Evolutionary conservation across 2,329 filamentous ascomycete species (phyloP).

Genomic region (Ascochyta clinopodiicola): DNA sequence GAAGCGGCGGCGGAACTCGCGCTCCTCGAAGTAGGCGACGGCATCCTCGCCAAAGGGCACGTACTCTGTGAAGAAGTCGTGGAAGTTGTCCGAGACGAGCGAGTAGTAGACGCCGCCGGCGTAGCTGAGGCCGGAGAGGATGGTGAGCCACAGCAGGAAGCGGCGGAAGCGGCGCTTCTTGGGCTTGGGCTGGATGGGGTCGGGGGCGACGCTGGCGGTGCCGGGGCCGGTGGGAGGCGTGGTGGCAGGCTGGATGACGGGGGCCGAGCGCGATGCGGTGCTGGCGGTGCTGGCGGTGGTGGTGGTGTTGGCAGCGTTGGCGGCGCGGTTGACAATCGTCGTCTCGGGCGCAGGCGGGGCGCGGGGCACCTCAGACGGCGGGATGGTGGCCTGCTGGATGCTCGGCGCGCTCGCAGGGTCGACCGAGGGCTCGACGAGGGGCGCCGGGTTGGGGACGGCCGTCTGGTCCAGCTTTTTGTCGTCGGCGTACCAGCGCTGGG

Average conservation of each 20-base stretch:
- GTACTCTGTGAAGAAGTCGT: conserved; percentile 99
- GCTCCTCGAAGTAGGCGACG: conserved; percentile 94
- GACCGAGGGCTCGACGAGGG: conserved; percentile 48
- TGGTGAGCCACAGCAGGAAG: conserved; percentile 75
- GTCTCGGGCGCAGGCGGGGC: conserved; percentile 53
- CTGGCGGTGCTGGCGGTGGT: too few species aligned
- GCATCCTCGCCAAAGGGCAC: conserved; percentile 92
- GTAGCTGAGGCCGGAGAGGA: conserved; percentile 80
- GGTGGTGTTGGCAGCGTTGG: not conserved
- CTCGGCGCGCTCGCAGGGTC: conserved; percentile 45
- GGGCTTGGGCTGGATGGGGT: conserved; percentile 52
- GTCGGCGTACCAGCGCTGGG: conserved; percentile 60
- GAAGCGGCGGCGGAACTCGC: conserved; percentile 89
- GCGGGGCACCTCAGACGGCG: conserved; percentile 57
- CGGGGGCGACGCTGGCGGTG: conserved; percentile 51
- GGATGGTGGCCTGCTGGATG: conserved; percentile 49
- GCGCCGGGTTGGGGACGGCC: conserved; percentile 45
- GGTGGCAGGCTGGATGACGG: conserved; percentile 41
- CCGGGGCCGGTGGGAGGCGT: conserved; percentile 52
- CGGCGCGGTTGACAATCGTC: conserved; percentile 28
- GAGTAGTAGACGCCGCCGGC: conserved; percentile 91
- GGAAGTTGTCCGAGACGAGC: conserved; percentile 94
- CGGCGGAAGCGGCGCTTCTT: conserved; percentile 77
- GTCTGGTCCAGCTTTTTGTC: conserved; percentile 52
- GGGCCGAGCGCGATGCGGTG: conserved; percentile 43